A percentile compares a stretch with the other conserved stretches of the same genome.
phyloP scores from a whole-genome alignment of 2,329 filamentous ascomycete genomes.

The Exophiala phaeomuriformis region DNA sequence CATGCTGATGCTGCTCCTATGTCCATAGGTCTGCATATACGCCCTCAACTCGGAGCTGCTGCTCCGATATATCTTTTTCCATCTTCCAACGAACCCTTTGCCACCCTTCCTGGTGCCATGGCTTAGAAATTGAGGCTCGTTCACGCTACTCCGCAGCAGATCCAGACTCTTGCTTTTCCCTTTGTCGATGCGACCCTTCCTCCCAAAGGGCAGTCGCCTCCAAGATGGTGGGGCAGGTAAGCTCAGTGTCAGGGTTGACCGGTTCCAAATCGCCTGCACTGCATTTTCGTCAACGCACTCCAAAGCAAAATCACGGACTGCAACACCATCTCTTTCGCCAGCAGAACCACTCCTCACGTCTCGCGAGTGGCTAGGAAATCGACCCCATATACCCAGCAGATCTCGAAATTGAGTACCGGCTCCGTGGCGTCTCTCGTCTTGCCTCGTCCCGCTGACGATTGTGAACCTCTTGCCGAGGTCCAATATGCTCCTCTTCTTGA shows the following conservation, averaged over 20 bases:
- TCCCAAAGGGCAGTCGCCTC: slow-evolving; percentile 11
- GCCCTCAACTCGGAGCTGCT: slow-evolving; percentile 22
- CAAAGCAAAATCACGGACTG: slow-evolving; percentile 21
- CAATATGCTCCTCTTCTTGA: slow-evolving; percentile 16
- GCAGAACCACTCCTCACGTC: slow-evolving; percentile 22
- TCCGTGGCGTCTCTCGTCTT: slow-evolving; percentile 1
- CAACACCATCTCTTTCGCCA: slow-evolving; percentile 18
- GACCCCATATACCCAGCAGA: slow-evolving; percentile 23
- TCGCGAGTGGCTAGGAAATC: slow-evolving; percentile 25
- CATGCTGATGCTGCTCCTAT: slow-evolving; percentile 22
- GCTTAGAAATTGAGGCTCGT: not conserved
- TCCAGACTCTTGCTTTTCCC: slow-evolving; percentile 17
- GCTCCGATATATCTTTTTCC: slow-evolving; percentile 20
- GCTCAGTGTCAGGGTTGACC: not conserved
- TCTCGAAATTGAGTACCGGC: slow-evolving; percentile 16
- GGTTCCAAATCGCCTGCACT: not conserved
- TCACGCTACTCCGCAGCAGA: slow-evolving; percentile 3
- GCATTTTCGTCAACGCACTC: slow-evolving; percentile 2
- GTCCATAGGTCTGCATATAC: slow-evolving; percentile 17
- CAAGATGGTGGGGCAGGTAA: slow-evolving; percentile 12
- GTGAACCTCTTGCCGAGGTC: slow-evolving; percentile 14
- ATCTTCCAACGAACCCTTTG: slow-evolving; percentile 14
- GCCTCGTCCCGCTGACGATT: not conserved
- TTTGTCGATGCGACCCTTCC: slow-evolving; percentile 10
- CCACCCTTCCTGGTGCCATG: slow-evolving; percentile 3